Percentiles rank a stretch among this genome's conserved stretches.
phyloP scores from a whole-genome alignment of 1,139 yeast species.

The Kodamaea arcana region DNA sequence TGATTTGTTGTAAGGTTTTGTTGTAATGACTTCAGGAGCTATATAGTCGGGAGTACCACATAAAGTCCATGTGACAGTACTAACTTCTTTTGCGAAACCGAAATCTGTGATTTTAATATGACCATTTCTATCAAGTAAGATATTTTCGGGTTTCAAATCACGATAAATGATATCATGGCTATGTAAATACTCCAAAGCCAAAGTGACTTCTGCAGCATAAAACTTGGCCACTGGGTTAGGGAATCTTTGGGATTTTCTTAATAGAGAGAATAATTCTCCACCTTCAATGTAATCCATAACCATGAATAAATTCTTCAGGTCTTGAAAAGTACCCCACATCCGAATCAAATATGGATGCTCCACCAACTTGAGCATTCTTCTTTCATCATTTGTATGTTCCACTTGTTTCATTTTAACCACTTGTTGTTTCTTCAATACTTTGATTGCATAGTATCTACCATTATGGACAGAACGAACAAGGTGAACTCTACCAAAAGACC shows the following conservation, averaged over 20 bases:
- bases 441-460: constrained; percentile 58
- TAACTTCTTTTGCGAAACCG: constrained; percentile 60
- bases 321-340: constrained; percentile 67
- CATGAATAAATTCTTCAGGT: constrained; percentile 52
- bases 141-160: constrained; percentile 60
- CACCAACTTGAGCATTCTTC: constrained; percentile 52
- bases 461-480: constrained; percentile 56
- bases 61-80: constrained; percentile 55
- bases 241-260: constrained; percentile 55
- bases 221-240: constrained; percentile 63
- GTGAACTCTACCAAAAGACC: constrained; percentile 62
- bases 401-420: constrained; percentile 61
- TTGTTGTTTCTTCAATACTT: constrained; percentile 53
- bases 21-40: constrained; percentile 61
- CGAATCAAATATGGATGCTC: constrained; percentile 58
- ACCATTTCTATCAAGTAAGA: constrained; percentile 53
- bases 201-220: constrained; percentile 57
- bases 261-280: constrained; percentile 54
- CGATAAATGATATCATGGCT: constrained; percentile 56
- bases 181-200: constrained; percentile 57
- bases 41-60: constrained; percentile 66
- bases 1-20: constrained; percentile 58
- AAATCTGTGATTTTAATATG: constrained; percentile 60
- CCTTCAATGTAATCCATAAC: constrained; percentile 65
- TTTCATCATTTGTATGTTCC: constrained; percentile 61